Base-by-base conservation (phyloP, 306 rosid species). In the Glycyrrhiza uralensis region DNA sequence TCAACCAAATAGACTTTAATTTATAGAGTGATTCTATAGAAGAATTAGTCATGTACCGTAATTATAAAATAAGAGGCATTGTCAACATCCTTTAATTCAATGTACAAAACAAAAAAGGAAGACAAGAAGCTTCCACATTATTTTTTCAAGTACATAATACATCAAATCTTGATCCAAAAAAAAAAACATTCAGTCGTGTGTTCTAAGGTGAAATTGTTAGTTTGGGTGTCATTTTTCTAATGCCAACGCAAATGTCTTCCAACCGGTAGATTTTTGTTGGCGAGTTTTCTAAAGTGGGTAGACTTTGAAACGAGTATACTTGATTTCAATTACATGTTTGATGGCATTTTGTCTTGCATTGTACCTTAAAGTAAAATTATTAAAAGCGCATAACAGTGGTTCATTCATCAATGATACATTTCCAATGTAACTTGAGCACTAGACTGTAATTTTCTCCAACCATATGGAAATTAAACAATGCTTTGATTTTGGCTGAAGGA, bases 151-250 rank as follows among this genome's bases (percentile, higher is more conserved):
- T 65, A 60, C 36, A 22, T 11, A 46, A 14, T 32, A 33, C 42
- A 46, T 8, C 6, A 47, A 30, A 47, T 47, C 46, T 7, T 11
- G 29, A 18, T 66, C 46, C 29, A 2, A 1, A 1, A 45, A 28
- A 17, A 7, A 18, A 44, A n/a, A 44, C n/a, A n/a, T n/a, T 44
- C 9, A 51, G 23, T 64, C 76, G 39, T 82, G 71, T 62, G 81
- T 80, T 77, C 79, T 69, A 76, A 84, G 82, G 75, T 80, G 82
- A 80, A 83, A 6, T 65, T 54, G 51, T 55, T 59, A 28, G 76
- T 65, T 70, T 67, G 32, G 63, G 26, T 50, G 57, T 67, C 79
- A 61, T 54, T 69, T 41, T 80, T 66, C 5, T 1, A 33, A 33
- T 47, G n/a, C 23, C 62, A 72, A 35, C 28, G 39, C 39, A 15